phyloP scores from a whole-genome alignment of 2,329 filamentous ascomycete species.

The Alternaria tenuissima region DNA sequence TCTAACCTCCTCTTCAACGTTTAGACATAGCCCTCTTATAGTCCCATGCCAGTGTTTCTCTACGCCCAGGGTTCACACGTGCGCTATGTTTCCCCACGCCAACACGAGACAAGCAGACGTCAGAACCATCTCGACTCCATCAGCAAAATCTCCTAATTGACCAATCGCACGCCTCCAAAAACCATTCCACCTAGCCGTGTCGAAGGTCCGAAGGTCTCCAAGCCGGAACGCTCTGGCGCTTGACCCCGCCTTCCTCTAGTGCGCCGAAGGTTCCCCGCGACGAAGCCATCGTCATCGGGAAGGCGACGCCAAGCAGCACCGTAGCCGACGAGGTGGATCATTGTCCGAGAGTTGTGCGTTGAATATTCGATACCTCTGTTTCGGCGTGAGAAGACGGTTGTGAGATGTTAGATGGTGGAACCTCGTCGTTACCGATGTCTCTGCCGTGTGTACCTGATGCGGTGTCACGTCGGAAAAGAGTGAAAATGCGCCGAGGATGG shows the following conservation, averaged over 20 bases:
- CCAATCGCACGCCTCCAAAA: slow-evolving; percentile 25
- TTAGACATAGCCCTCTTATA: slow-evolving; percentile 9
- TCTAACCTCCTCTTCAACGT: neutral
- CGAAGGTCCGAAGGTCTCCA: slow-evolving; percentile 23
- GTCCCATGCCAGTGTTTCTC: neutral
- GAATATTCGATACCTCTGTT: neutral
- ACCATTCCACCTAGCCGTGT: slow-evolving; percentile 27
- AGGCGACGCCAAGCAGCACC: slow-evolving; percentile 10
- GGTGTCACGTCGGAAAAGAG: slow-evolving; percentile 2
- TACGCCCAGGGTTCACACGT: neutral
- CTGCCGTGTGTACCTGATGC: slow-evolving; percentile 3
- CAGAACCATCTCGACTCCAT: slow-evolving; percentile 7
- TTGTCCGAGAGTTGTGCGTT: slow-evolving; percentile 14
- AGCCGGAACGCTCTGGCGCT: slow-evolving; percentile 1
- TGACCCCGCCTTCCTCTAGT: slow-evolving; percentile 32
- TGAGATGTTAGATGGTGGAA: neutral
- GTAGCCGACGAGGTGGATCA: slow-evolving; percentile 3
- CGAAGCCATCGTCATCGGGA: slow-evolving; percentile 5
- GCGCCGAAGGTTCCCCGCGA: slow-evolving; percentile 35
- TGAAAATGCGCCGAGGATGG: neutral
- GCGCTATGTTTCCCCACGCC: slow-evolving; percentile 19
- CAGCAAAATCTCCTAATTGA: neutral
- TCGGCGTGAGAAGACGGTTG: neutral
- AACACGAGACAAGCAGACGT: slow-evolving; percentile 21
- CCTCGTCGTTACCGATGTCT: neutral